Base-by-base conservation (phyloP, 1,139 yeast species). In the Pichia kudriavzevii region DNA sequence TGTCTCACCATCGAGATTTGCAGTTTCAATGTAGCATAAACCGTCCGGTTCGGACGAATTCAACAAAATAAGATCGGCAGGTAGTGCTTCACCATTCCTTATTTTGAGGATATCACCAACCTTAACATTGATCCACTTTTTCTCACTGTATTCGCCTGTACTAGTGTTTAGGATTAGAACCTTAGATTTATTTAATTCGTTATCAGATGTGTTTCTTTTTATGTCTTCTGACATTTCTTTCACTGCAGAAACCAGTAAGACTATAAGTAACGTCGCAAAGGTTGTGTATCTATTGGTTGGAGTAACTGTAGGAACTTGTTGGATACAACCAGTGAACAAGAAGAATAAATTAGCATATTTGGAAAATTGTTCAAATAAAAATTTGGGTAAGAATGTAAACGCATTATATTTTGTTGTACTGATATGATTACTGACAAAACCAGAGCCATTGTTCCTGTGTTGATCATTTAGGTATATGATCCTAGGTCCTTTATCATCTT, bases 41-140 rank as follows among this genome's bases (percentile, higher is more conserved):
- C 98, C 99, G 60, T 91, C 97, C 0, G 99, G 98, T 56, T 93
- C 99, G 0, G 97, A 88, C 1, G 96, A 85, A 23, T 94, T 78
- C 30, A 93, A 55, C 16, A 93, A 60, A 11, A 91, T 67, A 39
- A 93, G 53, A 63, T 93, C 99, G 0, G 98, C 98, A 0, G 99
- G 99, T 44, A 93, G 75, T 0, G 95, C 81, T 44, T 88, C 94
- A 52, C 87, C 97, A 26, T 87, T 83, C 38, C 69, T 71, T 2
- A 93, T 91, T 41, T 75, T 73, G 4, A 93, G 85, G 11, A 91
- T 74, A 55, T 93, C 97, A 28, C 99, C 99, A 3, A 88, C 97
- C 32, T 75, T 67, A 20, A 91, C 83, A 45, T 84, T 77, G 43
- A 85, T 76, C 99, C 99, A 93, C 54, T 76, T 75, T 46, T 72